phyloP scores from a whole-genome alignment of 2,329 filamentous ascomycete species.

The Aspergillus fumigatus region DNA sequence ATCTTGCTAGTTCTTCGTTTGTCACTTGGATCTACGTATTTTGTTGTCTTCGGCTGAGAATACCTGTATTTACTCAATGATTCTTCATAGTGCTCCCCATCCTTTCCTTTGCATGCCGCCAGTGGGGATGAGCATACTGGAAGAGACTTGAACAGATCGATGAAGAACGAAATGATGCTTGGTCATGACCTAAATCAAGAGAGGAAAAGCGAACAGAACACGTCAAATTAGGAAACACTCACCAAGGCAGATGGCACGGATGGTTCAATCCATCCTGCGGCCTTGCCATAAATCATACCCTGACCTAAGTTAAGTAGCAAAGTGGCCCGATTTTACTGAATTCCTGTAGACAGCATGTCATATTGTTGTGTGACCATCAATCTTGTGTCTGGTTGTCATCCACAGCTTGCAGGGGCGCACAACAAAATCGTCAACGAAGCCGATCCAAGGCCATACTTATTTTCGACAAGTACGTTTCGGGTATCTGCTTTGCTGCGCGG shows the following conservation, averaged over 20 bases:
- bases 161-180: neutral
- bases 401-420: neutral
- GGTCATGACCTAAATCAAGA: neutral
- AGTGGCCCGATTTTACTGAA: neutral
- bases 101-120: neutral
- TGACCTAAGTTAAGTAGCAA: neutral
- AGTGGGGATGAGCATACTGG: neutral
- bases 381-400: neutral
- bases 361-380: neutral
- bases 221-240: neutral
- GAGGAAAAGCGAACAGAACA: neutral
- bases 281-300: neutral
- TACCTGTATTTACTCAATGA: neutral
- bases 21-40: neutral
- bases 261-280: neutral
- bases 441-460: neutral
- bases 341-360: neutral
- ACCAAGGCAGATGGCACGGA: neutral
- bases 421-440: neutral
- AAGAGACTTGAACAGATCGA: neutral
- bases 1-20: neutral
- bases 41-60: neutral
- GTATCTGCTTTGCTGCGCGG: neutral
- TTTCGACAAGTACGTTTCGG: neutral
- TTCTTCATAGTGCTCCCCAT: neutral